Evolutionary conservation across 148 eudicot species (phyloP).

Genomic region (Dianthus caryophyllus): DNA sequence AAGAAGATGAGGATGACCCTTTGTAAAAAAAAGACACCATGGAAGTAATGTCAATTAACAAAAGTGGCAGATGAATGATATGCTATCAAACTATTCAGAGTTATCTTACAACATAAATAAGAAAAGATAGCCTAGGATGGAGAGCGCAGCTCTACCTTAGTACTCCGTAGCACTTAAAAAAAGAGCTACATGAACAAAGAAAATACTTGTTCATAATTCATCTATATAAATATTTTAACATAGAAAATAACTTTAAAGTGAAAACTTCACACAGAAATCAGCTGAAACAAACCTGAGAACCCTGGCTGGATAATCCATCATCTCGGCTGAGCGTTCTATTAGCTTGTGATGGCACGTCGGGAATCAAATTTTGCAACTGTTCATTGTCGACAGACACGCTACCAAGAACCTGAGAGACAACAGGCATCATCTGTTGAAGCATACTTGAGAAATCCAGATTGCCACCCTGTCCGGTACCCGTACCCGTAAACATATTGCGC

Average conservation of each 20-base stretch:
- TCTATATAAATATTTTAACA: not conserved
- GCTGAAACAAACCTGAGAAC: conserved; percentile 44
- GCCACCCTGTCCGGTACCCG: conserved; percentile 53
- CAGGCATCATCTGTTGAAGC: conserved; percentile 98
- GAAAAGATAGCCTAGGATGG: too few relatives aligned
- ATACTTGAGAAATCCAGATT: conserved; percentile 72
- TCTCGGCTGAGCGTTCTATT: conserved; percentile 23
- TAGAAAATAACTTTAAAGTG: not conserved
- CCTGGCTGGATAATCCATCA: conserved; percentile 21
- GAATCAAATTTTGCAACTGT: conserved; percentile 19
- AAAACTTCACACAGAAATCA: not conserved
- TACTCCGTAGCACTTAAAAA: not conserved
- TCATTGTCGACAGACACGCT: conserved; percentile 40
- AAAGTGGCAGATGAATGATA: too few relatives aligned
- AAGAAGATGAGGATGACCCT: too few relatives aligned
- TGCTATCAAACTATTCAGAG: too few relatives aligned
- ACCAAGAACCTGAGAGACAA: conserved; percentile 85
- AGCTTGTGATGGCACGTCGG: conserved; percentile 23
- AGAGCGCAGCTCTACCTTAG: not conserved
- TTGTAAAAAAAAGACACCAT: too few relatives aligned
- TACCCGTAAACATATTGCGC: conserved; percentile 56
- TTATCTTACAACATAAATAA: too few relatives aligned
- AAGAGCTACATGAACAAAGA: not conserved
- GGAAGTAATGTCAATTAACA: too few relatives aligned
- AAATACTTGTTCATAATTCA: not conserved